A percentile compares a stretch with the other conserved stretches of the same genome.
Conservation (phyloP, 2,329 filamentous ascomycete genomes). For the Nigrospora osmanthi region DNA sequence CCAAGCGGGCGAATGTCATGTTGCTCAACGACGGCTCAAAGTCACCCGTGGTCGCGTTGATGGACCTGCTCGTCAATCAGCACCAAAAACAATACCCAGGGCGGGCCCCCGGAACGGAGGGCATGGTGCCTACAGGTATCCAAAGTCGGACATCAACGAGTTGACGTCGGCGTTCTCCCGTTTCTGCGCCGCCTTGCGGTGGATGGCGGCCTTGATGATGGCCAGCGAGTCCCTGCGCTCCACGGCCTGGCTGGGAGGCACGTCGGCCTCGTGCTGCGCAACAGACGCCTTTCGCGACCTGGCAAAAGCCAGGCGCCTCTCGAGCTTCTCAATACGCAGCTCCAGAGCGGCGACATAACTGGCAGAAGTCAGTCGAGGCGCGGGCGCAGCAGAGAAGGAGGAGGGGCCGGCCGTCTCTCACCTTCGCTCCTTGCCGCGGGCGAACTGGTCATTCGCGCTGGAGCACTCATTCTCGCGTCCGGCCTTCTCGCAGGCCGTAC, state of each 20-base stretch:
- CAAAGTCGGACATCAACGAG: slow-evolving; percentile 87
- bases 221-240: slow-evolving; percentile 59
- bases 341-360: slow-evolving; percentile 95
- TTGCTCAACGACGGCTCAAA: slow-evolving; percentile 83
- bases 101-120: background rate
- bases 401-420: slow-evolving; percentile 20
- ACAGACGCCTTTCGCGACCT: slow-evolving; percentile 65
- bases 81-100: slow-evolving; percentile 5
- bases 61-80: slow-evolving; percentile 49
- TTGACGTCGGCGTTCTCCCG: slow-evolving; percentile 83
- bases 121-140: slow-evolving; percentile 61
- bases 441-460: slow-evolving; percentile 92
- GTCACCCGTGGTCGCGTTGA: slow-evolving; percentile 90
- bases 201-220: slow-evolving; percentile 53
- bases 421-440: slow-evolving; percentile 90
- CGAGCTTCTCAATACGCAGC: slow-evolving; percentile 78
- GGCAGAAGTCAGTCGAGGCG: background rate
- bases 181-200: slow-evolving; percentile 55
- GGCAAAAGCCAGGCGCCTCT: slow-evolving; percentile 66
- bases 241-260: slow-evolving; percentile 28
- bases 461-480: slow-evolving; percentile 83
- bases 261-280: slow-evolving; percentile 54
- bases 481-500: slow-evolving; percentile 89
- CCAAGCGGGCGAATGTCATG: slow-evolving; percentile 86
- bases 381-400: slow-evolving; percentile 1